Percentiles rank a stretch among this genome's conserved stretches.
These are phyloP conservation scores for Marvania coccoides DNA, from an alignment of 139 green algal species.

Conservation along the genomic window DNA sequence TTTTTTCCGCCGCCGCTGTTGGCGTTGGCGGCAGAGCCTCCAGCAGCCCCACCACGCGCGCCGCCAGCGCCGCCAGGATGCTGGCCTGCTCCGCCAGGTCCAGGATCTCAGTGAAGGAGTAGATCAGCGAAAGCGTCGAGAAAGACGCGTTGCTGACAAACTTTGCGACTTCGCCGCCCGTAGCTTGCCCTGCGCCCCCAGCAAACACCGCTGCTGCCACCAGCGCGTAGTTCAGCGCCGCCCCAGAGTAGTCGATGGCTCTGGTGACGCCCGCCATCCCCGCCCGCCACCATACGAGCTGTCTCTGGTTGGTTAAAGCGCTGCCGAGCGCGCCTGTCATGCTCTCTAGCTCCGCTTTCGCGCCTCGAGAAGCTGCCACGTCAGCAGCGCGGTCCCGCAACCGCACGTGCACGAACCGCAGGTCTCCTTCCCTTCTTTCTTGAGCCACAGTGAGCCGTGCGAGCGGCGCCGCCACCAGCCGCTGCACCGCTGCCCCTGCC, in stretches of 20 bases:
- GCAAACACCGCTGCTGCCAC: constrained; percentile 42
- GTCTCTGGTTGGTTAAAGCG: constrained; percentile 30
- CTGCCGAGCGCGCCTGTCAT: constrained; percentile 20
- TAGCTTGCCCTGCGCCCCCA: not conserved
- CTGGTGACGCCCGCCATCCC: constrained; percentile 31
- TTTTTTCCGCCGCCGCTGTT: too few species aligned
- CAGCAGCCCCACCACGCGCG: constrained; percentile 27
- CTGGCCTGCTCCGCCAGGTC: constrained; percentile 9
- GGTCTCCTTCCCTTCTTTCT: constrained; percentile 46
- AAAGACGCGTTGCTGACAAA: constrained; percentile 66
- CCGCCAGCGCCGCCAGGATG: constrained; percentile 16
- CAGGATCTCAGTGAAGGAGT: constrained; percentile 57
- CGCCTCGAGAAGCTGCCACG: constrained; percentile 15
- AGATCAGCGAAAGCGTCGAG: constrained; percentile 48
- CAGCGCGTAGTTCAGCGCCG: constrained; percentile 50
- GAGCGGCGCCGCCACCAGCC: constrained; percentile 35
- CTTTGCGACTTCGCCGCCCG: constrained; percentile 34
- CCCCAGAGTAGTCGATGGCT: constrained; percentile 42
- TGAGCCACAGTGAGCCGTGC: constrained; percentile 34
- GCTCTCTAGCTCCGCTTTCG: constrained; percentile 7
- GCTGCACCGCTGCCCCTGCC: constrained; percentile 23
- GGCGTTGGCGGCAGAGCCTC: constrained; percentile 1
- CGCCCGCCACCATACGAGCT: constrained; percentile 20
- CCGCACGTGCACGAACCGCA: constrained; percentile 28
- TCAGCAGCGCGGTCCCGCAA: constrained; percentile 27